A percentile compares a stretch with the other conserved stretches of the same genome.
phyloP scores from a whole-genome alignment of 495 filamentous ascomycete species.

The Xylaria acuta region DNA sequence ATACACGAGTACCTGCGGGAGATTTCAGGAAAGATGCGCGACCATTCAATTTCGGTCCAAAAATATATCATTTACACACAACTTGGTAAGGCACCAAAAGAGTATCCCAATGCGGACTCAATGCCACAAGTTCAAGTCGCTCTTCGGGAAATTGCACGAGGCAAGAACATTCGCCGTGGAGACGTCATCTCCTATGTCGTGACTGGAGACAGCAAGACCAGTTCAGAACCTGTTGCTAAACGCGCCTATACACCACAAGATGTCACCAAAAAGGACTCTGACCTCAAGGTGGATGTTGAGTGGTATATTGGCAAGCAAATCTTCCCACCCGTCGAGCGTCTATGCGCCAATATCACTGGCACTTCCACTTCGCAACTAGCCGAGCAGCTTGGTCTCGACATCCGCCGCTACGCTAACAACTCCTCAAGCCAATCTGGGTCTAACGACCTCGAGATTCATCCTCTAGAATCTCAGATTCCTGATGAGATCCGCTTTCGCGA shows the following conservation, averaged over 20 bases:
- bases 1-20: slow-evolving; percentile 92
- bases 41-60: slow-evolving; percentile 68
- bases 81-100: slow-evolving; percentile 89
- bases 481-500: slow-evolving; percentile 85
- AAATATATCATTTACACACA: slow-evolving; percentile 99
- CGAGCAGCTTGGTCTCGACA: slow-evolving; percentile 91
- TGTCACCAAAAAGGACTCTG: slow-evolving; percentile 75
- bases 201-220: slow-evolving; percentile 74
- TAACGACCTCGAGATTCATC: slow-evolving; percentile 74
- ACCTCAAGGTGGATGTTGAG: slow-evolving; percentile 83
- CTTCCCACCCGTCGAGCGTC: slow-evolving; percentile 95
- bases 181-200: slow-evolving; percentile 97
- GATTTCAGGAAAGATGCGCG: slow-evolving; percentile 81
- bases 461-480: slow-evolving; percentile 91
- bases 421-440: slow-evolving; percentile 56
- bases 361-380: slow-evolving; percentile 88
- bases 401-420: slow-evolving; percentile 79
- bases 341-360: slow-evolving; percentile 92
- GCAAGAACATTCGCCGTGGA: slow-evolving; percentile 85
- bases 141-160: slow-evolving; percentile 82
- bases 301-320: slow-evolving; percentile 99
- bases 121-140: slow-evolving; percentile 99
- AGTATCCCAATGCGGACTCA: slow-evolving; percentile 88
- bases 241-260: slow-evolving; percentile 88
- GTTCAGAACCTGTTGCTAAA: slow-evolving; percentile 78